A percentile compares a stretch with the other conserved stretches of the same genome.
These are phyloP conservation scores for Nicotiana tabacum DNA, from an alignment of 257 asterid genomes.

Conservation along the genomic window DNA sequence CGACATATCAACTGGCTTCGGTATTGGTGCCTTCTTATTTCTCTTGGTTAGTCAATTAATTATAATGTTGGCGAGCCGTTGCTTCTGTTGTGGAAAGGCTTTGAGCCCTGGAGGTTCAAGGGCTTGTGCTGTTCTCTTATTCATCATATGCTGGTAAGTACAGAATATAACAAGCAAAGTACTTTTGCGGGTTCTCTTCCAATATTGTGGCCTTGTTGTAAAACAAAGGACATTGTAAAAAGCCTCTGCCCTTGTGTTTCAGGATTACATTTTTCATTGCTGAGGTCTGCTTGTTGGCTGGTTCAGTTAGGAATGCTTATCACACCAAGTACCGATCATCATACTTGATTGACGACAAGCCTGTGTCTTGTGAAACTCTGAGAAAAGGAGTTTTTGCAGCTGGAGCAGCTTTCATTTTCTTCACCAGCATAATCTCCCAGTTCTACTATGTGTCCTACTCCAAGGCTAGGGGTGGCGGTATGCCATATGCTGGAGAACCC, in stretches of 20 bases:
- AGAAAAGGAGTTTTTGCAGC: slow-evolving; percentile 94
- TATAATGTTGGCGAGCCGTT: slow-evolving; percentile 70
- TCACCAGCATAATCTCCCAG: slow-evolving; percentile 71
- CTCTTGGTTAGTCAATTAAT: slow-evolving; percentile 66
- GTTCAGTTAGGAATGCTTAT: slow-evolving; percentile 83
- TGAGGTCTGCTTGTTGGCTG: slow-evolving; percentile 80
- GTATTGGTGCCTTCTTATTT: slow-evolving; percentile 79
- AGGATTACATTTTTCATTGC: slow-evolving; percentile 80
- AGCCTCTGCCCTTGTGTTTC: slow-evolving; percentile 8
- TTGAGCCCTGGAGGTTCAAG: slow-evolving; percentile 88
- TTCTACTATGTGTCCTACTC: slow-evolving; percentile 60
- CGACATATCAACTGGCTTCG: slow-evolving; percentile 79
- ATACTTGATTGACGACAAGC: slow-evolving; percentile 18
- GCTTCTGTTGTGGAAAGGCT: slow-evolving; percentile 88
- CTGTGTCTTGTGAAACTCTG: slow-evolving; percentile 79
- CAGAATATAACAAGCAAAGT: not conserved
- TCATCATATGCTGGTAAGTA: slow-evolving; percentile 76
- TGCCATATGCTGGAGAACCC: slow-evolving; percentile 49
- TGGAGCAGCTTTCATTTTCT: slow-evolving; percentile 72
- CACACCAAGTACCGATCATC: slow-evolving; percentile 66
- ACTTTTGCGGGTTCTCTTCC: not conserved
- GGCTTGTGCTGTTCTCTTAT: slow-evolving; percentile 78
- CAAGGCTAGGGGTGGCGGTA: slow-evolving; percentile 39
- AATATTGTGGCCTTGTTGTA: not conserved
- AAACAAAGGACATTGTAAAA: not conserved